phyloP scores from a whole-genome alignment of 306 rosid species.

The Clitoria ternatea region DNA sequence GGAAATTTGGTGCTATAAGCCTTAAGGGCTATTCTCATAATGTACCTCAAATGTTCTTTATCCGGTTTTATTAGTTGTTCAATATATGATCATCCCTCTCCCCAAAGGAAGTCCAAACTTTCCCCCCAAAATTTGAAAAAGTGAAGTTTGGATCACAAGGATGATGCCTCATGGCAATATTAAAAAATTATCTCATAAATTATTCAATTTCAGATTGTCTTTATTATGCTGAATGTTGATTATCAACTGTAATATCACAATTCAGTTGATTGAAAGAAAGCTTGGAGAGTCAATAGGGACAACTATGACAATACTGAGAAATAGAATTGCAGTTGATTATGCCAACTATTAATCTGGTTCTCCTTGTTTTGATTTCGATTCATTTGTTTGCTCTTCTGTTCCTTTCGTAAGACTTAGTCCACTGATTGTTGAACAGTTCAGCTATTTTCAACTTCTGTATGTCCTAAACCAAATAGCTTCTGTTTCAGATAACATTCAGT shows the following conservation, averaged over 20 bases:
- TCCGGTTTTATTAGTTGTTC: neutral
- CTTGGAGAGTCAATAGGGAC: neutral
- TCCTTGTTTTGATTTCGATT: neutral
- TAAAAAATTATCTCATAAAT: neutral
- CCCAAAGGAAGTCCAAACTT: neutral
- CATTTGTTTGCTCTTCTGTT: neutral
- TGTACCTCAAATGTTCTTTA: neutral
- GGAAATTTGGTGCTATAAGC: neutral
- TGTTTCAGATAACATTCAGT: neutral
- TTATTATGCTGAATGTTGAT: neutral
- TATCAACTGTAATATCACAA: neutral
- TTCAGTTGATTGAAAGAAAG: neutral
- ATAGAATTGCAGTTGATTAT: neutral
- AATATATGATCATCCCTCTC: neutral
- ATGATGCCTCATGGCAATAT: neutral
- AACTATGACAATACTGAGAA: neutral
- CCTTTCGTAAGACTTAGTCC: neutral
- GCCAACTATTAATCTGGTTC: neutral
- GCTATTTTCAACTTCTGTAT: neutral
- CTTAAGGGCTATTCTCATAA: neutral
- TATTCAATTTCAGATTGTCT: neutral
- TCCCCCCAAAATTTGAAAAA: neutral
- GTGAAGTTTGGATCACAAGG: neutral
- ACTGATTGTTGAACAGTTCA: neutral
- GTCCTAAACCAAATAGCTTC: constrained; percentile 20